Conservation (phyloP, 768 basidiomycete species). For the Pleurotus ostreatus region DNA sequence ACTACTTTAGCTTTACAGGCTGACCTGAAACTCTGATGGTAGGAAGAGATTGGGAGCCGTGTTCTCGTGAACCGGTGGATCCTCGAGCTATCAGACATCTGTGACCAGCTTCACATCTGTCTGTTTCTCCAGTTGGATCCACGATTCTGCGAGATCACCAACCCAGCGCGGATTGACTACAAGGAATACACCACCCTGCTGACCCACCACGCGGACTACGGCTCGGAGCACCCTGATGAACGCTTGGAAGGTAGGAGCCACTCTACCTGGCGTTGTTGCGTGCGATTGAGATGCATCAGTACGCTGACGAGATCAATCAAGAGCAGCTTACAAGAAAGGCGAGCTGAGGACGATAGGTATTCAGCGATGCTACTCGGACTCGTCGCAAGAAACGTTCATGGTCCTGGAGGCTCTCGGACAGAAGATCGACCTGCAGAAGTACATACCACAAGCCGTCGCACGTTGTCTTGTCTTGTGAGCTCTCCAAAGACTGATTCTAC, state of each 20-base stretch:
- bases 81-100: conserved; percentile 5
- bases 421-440: background rate
- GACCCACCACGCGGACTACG: conserved; percentile 2
- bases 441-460: conserved; percentile 2
- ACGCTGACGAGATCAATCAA: background rate
- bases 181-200: background rate
- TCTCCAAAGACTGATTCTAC: background rate
- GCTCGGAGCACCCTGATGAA: background rate
- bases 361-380: background rate
- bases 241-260: background rate
- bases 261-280: background rate
- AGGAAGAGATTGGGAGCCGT: conserved; percentile 5
- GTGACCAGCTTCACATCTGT: background rate
- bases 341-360: conserved; percentile 1
- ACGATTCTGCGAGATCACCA: background rate
- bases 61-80: conserved; percentile 6
- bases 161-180: background rate
- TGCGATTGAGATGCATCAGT: background rate
- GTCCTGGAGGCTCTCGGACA: conserved; percentile 1
- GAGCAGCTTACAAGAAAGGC: conserved; percentile 3
- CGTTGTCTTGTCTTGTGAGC: conserved; percentile 1
- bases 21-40: background rate
- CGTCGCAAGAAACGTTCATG: background rate
- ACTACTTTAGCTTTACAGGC: background rate
- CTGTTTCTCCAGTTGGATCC: background rate